A percentile compares a stretch with the other conserved stretches of the same genome.
Conservation (phyloP, 495 filamentous ascomycete species). For the Aspergillus saccharolyticus region DNA sequence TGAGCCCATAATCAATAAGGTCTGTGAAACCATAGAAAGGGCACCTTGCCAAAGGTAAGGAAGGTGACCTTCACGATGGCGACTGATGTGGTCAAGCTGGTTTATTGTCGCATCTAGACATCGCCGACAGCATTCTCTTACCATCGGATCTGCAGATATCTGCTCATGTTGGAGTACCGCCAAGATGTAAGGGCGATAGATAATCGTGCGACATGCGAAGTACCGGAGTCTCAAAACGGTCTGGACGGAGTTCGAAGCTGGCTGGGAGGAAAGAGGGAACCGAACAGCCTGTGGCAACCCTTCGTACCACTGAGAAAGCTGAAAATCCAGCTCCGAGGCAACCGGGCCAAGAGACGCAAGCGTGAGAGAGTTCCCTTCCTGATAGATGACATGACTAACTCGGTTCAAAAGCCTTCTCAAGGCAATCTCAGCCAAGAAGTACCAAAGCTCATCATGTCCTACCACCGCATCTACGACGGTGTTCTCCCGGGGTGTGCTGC, state of each 20-base stretch:
- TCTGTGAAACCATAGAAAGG: constrained; percentile 75
- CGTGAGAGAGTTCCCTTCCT: constrained; percentile 62
- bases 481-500: constrained; percentile 9
- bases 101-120: constrained; percentile 77
- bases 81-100: constrained; percentile 73
- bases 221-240: constrained; percentile 74
- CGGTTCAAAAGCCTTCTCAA: constrained; percentile 70
- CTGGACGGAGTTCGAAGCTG: constrained; percentile 67
- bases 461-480: constrained; percentile 24
- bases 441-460: constrained; percentile 75
- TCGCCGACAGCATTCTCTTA: constrained; percentile 72
- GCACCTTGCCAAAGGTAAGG: constrained; percentile 86
- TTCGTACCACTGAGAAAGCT: constrained; percentile 81
- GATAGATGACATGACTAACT: constrained; percentile 77
- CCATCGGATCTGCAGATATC: constrained; percentile 59
- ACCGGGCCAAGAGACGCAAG: constrained; percentile 68
- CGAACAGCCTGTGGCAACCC: constrained; percentile 66
- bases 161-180: constrained; percentile 75
- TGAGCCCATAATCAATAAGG: constrained; percentile 74
- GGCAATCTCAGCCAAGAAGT: constrained; percentile 78
- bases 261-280: constrained; percentile 62
- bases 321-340: constrained; percentile 74
- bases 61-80: constrained; percentile 78
- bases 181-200: constrained; percentile 77
- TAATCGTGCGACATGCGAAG: constrained; percentile 80